A percentile compares a stretch with the other conserved stretches of the same genome.
These are phyloP conservation scores for Boletus sensibilis DNA, from an alignment of 768 basidiomycete genomes.

Conservation along the genomic window DNA sequence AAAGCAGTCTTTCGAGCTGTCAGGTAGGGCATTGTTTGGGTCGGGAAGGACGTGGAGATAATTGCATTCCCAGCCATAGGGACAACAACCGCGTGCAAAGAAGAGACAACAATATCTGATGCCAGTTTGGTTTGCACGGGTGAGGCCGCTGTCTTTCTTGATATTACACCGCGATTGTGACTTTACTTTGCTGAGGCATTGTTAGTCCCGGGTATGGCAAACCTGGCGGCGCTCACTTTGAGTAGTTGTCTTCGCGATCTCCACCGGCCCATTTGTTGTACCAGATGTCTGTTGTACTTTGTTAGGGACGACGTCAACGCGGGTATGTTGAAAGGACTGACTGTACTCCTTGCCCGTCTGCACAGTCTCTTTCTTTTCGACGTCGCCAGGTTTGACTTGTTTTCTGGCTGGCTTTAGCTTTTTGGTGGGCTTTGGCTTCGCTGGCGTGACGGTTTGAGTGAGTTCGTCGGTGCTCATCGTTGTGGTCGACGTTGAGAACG, in stretches of 20 bases:
- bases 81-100: slow-evolving; percentile 95
- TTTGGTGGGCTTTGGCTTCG: slow-evolving; percentile 41
- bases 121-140: slow-evolving; percentile 91
- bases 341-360: slow-evolving; percentile 98
- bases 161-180: slow-evolving; percentile 91
- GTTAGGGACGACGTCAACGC: slow-evolving; percentile 6
- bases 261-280: slow-evolving; percentile 99
- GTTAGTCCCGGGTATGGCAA: slow-evolving; percentile 2
- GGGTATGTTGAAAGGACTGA: slow-evolving; percentile 40
- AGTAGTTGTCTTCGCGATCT: slow-evolving; percentile 94
- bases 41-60: slow-evolving; percentile 90
- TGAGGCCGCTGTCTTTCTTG: slow-evolving; percentile 86
- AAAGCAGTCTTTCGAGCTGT: slow-evolving; percentile 95
- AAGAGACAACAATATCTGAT: slow-evolving; percentile 94
- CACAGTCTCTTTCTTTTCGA: slow-evolving; percentile 82
- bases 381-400: slow-evolving; percentile 88
- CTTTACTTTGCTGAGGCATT: slow-evolving; percentile 73
- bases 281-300: slow-evolving; percentile 74
- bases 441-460: slow-evolving; percentile 12
- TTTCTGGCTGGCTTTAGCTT: slow-evolving; percentile 91
- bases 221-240: slow-evolving; percentile 62
- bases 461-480: slow-evolving; percentile 35
- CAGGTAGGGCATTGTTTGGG: slow-evolving; percentile 65
- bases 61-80: slow-evolving; percentile 97
- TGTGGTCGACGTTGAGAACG: slow-evolving; percentile 3